phyloP scores from a whole-genome alignment of 371 early-diverging fungal genomes.

The Conidiobolus incongruus region DNA sequence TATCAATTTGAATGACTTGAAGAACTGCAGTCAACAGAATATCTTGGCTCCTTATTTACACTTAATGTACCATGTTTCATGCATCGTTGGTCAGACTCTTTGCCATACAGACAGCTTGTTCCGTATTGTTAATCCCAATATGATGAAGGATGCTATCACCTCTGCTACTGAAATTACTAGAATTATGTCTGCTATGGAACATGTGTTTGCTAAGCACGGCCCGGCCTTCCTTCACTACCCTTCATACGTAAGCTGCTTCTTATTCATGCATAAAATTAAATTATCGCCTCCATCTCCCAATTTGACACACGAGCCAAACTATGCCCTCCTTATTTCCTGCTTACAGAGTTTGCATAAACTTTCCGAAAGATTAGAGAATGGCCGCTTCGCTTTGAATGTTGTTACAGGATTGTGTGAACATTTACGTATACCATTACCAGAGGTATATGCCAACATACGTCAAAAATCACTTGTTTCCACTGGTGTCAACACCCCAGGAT shows the following conservation, averaged over 20 bases:
- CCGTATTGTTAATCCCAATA: slow-evolving; percentile 1
- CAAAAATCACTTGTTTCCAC: too few relatives aligned
- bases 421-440: slow-evolving; percentile 1
- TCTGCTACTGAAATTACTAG: slow-evolving; percentile 3
- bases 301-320: background rate
- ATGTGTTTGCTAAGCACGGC: slow-evolving; percentile 1
- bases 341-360: slow-evolving; percentile 1
- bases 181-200: slow-evolving; percentile 2
- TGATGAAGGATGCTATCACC: slow-evolving; percentile 3
- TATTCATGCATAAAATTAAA: slow-evolving; percentile 4
- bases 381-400: slow-evolving; percentile 2
- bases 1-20: background rate
- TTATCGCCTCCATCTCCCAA: background rate
- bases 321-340: slow-evolving; percentile 1
- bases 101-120: slow-evolving; percentile 2
- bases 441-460: too few relatives aligned
- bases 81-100: slow-evolving; percentile 4
- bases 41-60: slow-evolving; percentile 1
- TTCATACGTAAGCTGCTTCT: slow-evolving; percentile 2
- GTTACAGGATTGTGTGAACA: slow-evolving; percentile 2
- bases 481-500: too few relatives aligned
- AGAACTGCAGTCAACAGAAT: background rate
- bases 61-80: slow-evolving; percentile 1
- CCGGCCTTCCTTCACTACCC: slow-evolving; percentile 1
- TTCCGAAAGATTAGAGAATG: background rate